Percentiles rank a stretch among this genome's conserved stretches.
phyloP scores from a whole-genome alignment of 306 rosid genomes.

The Cucurbita maxima region DNA sequence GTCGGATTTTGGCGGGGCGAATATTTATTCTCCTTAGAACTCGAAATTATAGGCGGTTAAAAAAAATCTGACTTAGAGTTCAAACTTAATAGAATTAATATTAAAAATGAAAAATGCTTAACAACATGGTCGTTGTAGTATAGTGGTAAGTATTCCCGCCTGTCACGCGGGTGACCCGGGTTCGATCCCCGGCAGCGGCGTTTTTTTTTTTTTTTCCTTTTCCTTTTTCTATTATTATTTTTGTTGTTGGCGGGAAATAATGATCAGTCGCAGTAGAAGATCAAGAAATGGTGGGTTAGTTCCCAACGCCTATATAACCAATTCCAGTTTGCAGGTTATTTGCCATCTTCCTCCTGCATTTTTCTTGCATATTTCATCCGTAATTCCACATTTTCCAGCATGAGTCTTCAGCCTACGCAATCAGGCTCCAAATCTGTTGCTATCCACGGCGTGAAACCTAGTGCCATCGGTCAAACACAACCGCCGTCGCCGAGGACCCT shows the following conservation, averaged over 20 bases:
- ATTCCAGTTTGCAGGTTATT: not conserved
- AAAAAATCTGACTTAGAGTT: no score
- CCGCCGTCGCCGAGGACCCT: slow-evolving; percentile 13
- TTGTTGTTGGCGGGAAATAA: no score
- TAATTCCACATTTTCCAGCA: not conserved
- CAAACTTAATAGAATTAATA: no score
- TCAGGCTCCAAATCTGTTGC: slow-evolving; percentile 26
- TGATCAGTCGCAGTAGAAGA: no score
- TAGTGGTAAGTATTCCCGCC: no score
- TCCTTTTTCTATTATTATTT: no score
- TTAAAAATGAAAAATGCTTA: no score
- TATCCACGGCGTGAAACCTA: slow-evolving; percentile 13
- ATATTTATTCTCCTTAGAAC: not conserved
- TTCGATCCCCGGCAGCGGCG: no score
- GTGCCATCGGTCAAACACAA: slow-evolving; percentile 10
- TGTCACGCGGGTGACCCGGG: no score
- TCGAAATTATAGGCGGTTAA: not conserved
- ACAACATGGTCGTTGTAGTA: no score
- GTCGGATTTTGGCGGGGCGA: not conserved
- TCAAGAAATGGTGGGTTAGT: not conserved
- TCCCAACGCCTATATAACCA: not conserved
- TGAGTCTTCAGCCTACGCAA: slow-evolving; percentile 26
- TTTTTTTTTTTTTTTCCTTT: no score
- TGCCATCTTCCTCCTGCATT: not conserved
- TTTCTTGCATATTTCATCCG: no score